Base-by-base conservation (phyloP, 257 asterid genomes). In the Buddleja alternifolia region DNA sequence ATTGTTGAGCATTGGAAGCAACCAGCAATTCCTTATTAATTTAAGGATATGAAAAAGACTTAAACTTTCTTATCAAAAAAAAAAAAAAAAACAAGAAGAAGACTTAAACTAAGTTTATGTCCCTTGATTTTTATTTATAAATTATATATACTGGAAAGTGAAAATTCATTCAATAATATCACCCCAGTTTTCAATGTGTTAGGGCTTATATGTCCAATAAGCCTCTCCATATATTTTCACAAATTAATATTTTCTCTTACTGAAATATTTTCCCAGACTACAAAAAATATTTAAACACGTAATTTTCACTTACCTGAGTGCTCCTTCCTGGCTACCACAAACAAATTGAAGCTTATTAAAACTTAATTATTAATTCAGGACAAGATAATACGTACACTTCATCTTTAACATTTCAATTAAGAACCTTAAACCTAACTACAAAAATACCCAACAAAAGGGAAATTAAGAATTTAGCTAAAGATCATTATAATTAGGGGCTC, bases 401-500 rank as follows among this genome's bases (percentile, higher is more conserved):
- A 34, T 29, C 58, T 10, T 63, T 12, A 29, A 8, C 19, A n/a
- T n/a, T 25, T 36, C n/a, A 8, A 19, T 24, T 44, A 12, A 46
- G 46, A 25, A 7, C n/a, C n/a, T n/a, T n/a, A n/a, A n/a, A 12
- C 7, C 16, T 4, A 21, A 52, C 0, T 7, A 52, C 54, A 40
- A 25, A 61, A 51, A 59, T n/a, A n/a, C n/a, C n/a, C n/a, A 63
- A 41, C 53, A 29, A 41, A 11, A 21, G 42, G 11, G 34, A 29
- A 29, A 1, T 29, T 29, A 24, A 58, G 34, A 1, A 41, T 39
- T 62, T 45, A 34, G 67, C 55, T 20, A 9, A 67, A 42, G 6
- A 74, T 29, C 5, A n/a, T n/a, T n/a, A n/a, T n/a, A n/a, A n/a
- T 44, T 74, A 63, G 67, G 70, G 57, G 47, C 34, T 29, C 34